Evolutionary conservation across 345 rosid genomes (phyloP).

Genomic region (Alliaria petiolata): DNA sequence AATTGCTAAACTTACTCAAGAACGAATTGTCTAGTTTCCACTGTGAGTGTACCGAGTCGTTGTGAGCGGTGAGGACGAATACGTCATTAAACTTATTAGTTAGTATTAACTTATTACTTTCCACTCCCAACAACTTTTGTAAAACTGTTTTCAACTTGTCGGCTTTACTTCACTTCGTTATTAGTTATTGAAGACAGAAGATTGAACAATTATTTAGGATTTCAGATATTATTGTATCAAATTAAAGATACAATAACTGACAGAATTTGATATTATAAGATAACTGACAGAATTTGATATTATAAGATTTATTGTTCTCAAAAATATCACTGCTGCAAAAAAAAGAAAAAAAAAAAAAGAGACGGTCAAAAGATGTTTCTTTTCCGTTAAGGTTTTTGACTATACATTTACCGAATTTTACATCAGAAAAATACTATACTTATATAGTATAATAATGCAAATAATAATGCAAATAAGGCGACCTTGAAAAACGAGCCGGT

Average conservation of each 20-base stretch:
- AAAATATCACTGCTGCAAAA: too few species aligned
- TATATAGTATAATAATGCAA: too few species aligned
- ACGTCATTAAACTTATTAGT: background rate
- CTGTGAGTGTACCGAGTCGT: background rate
- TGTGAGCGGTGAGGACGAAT: background rate
- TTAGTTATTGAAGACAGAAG: too few species aligned
- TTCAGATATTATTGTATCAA: background rate
- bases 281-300: background rate
- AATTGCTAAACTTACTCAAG: background rate
- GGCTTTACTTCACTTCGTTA: conserved; percentile 11
- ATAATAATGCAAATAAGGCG: background rate
- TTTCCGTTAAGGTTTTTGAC: background rate
- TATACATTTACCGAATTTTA: background rate
- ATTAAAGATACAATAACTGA: background rate
- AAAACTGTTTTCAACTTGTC: conserved; percentile 19
- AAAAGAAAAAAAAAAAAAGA: too few species aligned
- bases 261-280: background rate
- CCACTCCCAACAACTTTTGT: conserved; percentile 15
- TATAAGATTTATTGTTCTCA: background rate
- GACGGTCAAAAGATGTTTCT: background rate
- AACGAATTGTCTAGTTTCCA: background rate
- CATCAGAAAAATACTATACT: background rate
- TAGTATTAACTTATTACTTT: too few species aligned
- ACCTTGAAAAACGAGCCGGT: conserved; percentile 9
- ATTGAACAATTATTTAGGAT: background rate